Evolutionary conservation across 805 yeast genomes (phyloP), one percentile per base, ranked within the genome.

Genomic region (Metschnikowia corniflorae): DNA sequence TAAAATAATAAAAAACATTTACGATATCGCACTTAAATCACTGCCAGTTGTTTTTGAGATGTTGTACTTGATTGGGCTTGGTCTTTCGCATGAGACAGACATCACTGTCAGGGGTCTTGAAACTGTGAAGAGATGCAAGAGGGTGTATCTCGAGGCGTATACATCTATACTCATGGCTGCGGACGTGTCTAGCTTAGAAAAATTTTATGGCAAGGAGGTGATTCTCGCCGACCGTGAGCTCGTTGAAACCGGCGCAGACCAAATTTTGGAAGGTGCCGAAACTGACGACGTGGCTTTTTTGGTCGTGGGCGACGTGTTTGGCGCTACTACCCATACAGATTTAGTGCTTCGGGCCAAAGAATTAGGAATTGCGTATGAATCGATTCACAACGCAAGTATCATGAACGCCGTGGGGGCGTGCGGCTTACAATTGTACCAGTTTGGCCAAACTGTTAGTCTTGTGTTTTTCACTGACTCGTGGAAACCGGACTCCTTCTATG

Each of bases 381-480:
- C 84, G 26, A 78, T 91, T 42, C 98, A 91, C 65, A 91, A 91
- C 60, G 98, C 98, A 1, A 85, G 96, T 13, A 93, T 91, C 9
- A 88, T 93, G 96, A 91, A 91, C 57, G 98, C 97, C 0, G 95
- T 91, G 17, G 98, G 98, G 14, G 95, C 97, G 1, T 88, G 97
- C 67, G 98, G 98, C 16, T 73, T 93, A 47, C 98, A 91, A 61
- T 70, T 91, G 41, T 91, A 91, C 63, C 88, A 83, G 51, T 91
- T 89, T 63, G 98, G 98, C 7, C 97, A 93, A 65, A 88, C 97
- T 8, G 91, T 91, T n/a, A 87, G 96, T 2, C 70, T 93, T 58
- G 97, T 93, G 2, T 93, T 93, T 58, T 91, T 93, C 71, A 89
- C 96, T 18, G 97, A 91, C 15, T 67, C 70, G 40, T 91, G 98